phyloP scores from a whole-genome alignment of 306 rosid species.

The Quercus parvula region DNA sequence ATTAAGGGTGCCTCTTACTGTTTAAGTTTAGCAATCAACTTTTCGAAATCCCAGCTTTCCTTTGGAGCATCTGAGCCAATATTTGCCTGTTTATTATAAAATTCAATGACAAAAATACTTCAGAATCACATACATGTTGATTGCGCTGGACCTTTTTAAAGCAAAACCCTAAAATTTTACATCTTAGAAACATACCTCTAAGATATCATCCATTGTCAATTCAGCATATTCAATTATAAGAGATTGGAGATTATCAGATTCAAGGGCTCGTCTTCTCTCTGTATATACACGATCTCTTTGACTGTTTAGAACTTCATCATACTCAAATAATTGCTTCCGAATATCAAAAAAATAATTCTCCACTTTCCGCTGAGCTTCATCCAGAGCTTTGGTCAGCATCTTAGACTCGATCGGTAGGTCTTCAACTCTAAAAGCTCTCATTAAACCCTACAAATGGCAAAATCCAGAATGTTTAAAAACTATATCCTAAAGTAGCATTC shows the following conservation, averaged over 20 bases:
- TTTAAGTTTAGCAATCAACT: slow-evolving; percentile 85
- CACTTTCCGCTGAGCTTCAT: slow-evolving; percentile 98
- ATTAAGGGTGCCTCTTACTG: slow-evolving; percentile 65
- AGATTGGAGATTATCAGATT: slow-evolving; percentile 74
- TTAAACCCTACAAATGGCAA: slow-evolving; percentile 69
- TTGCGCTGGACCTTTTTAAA: not conserved
- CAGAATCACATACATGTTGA: not conserved
- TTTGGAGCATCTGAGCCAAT: slow-evolving; percentile 79
- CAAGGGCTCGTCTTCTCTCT: slow-evolving; percentile 94
- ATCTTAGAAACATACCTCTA: slow-evolving; percentile 45
- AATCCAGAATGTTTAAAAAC: slow-evolving; percentile 4
- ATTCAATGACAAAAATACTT: slow-evolving; percentile 3
- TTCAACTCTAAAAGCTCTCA: slow-evolving; percentile 96
- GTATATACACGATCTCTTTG: slow-evolving; percentile 94
- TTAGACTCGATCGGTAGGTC: slow-evolving; percentile 95
- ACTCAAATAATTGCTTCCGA: slow-evolving; percentile 94
- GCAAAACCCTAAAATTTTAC: not conserved
- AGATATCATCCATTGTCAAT: slow-evolving; percentile 90
- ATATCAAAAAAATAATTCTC: slow-evolving; percentile 95
- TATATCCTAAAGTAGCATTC: slow-evolving; percentile 19
- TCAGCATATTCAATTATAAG: slow-evolving; percentile 95
- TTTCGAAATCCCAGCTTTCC: slow-evolving; percentile 95
- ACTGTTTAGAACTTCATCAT: slow-evolving; percentile 90
- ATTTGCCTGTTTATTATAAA: slow-evolving; percentile 66
- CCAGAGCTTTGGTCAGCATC: slow-evolving; percentile 98